Base-by-base conservation (phyloP, 495 filamentous ascomycete species). In the Baudoinia panamericana region DNA sequence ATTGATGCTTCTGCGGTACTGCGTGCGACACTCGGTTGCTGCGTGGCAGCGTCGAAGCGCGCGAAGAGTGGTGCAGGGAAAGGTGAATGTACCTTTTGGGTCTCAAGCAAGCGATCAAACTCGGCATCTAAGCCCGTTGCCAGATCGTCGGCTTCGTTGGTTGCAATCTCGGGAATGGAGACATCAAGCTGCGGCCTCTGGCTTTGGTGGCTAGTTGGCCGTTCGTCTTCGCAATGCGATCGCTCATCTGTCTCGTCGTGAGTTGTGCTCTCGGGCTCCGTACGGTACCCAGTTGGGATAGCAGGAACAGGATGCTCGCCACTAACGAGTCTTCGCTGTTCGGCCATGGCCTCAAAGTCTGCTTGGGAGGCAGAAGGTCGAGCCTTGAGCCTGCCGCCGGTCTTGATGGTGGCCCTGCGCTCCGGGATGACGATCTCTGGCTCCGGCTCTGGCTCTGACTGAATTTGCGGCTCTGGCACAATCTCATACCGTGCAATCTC, bases 91-190 rank as follows among this genome's bases (percentile, higher is more conserved):
- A 96, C 90, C 85, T 97, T 97, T 85, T 94, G 86, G 51, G 80
- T 76, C 62, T 96, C 90, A 54, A 95, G 90, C 16, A 97, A 80
- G 30, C 87, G 72, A 51, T 96, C 86, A 62, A 97, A 95, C 53
- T 96, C 90, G 54, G 81, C 72, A 47, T 90, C 82, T 30, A 97
- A 67, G 41, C 84, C 85, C 45, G 88, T 73, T 36, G 84, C 83
- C 23, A 92, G 71, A 55, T 77, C 74, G 17, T 54, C 62, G 7
- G 43, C 51, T 2, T 33, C 36, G n/a, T n/a, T n/a, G 13, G 19
- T 7, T 2, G 39, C 24, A 22, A 30, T 15, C 13, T 25, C 11
- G 9, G 41, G 30, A 19, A 34, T 44, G 34, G 44, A 23, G 4
- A 50, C 28, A n/a, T 24, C 25, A 2, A 42, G 19, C n/a, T n/a